A percentile compares a stretch with the other conserved stretches of the same genome.
phyloP scores from a whole-genome alignment of 345 rosid species.

The Lepidium sativum region DNA sequence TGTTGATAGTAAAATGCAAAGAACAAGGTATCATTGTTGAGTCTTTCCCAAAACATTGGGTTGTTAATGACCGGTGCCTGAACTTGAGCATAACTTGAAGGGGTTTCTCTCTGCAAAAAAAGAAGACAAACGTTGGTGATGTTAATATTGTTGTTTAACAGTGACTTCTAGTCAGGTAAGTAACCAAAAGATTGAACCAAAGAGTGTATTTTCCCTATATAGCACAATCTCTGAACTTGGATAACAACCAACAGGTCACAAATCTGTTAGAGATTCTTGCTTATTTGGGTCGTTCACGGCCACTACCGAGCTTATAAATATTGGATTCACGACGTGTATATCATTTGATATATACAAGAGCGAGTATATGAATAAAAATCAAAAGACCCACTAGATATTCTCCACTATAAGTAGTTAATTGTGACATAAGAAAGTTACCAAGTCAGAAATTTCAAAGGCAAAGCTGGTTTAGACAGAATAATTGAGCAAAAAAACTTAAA shows the following conservation, averaged over 20 bases:
- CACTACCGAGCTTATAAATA: not conserved
- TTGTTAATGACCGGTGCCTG: conserved; percentile 69
- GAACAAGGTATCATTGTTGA: conserved; percentile 64
- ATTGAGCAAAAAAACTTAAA: too few relatives aligned
- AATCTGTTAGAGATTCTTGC: not conserved
- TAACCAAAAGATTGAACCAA: not conserved
- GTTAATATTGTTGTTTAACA: too few relatives aligned
- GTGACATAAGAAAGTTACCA: not conserved
- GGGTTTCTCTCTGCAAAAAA: conserved; percentile 46
- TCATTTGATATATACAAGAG: not conserved
- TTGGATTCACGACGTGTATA: not conserved
- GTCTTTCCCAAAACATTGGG: conserved; percentile 68
- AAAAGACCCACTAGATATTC: not conserved
- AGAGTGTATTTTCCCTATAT: not conserved
- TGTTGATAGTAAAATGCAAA: conserved; percentile 78
- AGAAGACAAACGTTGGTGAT: not conserved
- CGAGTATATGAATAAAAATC: not conserved
- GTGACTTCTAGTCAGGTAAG: not conserved
- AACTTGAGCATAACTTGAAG: conserved; percentile 73
- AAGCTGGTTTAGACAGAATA: too few relatives aligned
- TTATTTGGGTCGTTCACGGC: not conserved
- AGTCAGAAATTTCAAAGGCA: too few relatives aligned
- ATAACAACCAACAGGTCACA: not conserved
- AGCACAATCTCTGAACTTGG: not conserved
- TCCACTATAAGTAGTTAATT: not conserved